phyloP scores from a whole-genome alignment of 345 rosid species.

The Pugionium cornutum region DNA sequence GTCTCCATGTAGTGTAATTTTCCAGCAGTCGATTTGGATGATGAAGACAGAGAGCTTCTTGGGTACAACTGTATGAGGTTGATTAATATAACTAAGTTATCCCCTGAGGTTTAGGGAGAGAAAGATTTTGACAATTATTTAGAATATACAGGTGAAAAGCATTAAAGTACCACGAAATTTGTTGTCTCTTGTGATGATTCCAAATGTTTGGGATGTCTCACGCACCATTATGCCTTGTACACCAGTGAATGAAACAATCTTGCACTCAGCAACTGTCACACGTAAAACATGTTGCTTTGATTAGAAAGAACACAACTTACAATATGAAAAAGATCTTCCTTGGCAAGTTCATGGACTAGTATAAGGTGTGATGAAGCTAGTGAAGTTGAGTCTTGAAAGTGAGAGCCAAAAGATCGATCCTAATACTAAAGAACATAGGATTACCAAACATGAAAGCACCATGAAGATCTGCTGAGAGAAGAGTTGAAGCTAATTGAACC shows the following conservation, averaged over 20 bases:
- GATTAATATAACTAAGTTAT: neutral
- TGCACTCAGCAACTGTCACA: conserved; percentile 74
- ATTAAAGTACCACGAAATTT: conserved; percentile 54
- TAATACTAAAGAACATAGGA: conserved; percentile 6
- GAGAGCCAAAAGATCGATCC: conserved; percentile 4
- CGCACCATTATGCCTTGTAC: conserved; percentile 78
- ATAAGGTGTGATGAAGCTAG: neutral
- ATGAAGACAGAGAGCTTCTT: conserved; percentile 69
- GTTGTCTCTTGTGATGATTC: conserved; percentile 65
- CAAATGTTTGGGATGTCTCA: conserved; percentile 93
- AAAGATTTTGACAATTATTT: neutral
- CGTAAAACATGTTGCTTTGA: neutral
- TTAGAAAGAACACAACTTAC: neutral
- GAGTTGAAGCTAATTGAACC: conserved; percentile 49
- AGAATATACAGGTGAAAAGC: neutral
- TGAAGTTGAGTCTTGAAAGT: conserved; percentile 1
- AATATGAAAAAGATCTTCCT: neutral
- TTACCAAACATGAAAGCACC: conserved; percentile 71
- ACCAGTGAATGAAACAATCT: conserved; percentile 59
- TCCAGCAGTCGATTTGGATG: conserved; percentile 79
- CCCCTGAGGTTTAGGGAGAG: neutral
- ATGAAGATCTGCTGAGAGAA: conserved; percentile 65
- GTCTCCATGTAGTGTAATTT: conserved; percentile 74
- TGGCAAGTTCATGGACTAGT: conserved; percentile 3
- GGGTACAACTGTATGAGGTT: conserved; percentile 65